Conservation (phyloP, 2,329 filamentous ascomycete species). For the Aspergillus sp. region DNA sequence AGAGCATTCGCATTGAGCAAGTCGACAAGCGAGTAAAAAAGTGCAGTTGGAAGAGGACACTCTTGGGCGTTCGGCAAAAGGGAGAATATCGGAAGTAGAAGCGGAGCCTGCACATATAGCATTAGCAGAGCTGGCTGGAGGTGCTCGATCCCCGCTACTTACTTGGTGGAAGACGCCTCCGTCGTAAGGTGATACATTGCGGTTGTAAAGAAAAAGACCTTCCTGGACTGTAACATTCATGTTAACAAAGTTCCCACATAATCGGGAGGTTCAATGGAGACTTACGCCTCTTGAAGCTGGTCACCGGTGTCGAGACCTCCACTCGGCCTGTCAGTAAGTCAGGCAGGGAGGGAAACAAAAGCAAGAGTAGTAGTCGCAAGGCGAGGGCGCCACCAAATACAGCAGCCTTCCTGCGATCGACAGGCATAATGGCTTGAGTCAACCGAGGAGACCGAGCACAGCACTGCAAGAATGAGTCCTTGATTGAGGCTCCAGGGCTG, state of each 20-base stretch:
- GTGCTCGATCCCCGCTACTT: constrained; percentile 5
- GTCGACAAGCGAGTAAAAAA: constrained; percentile 81
- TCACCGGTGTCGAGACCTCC: constrained; percentile 94
- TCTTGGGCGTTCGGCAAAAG: constrained; percentile 70
- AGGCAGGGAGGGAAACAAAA: constrained; percentile 78
- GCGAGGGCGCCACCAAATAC: constrained; percentile 75
- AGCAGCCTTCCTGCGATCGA: constrained; percentile 60
- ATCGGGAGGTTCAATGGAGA: constrained; percentile 10
- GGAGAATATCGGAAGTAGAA: constrained; percentile 88
- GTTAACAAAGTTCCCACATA: background rate
- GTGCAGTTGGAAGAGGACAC: constrained; percentile 70
- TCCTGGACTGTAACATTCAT: constrained; percentile 70
- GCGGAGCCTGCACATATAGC: constrained; percentile 63
- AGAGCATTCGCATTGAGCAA: constrained; percentile 79
- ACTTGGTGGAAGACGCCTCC: constrained; percentile 78
- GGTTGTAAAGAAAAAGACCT: constrained; percentile 91
- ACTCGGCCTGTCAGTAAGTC: constrained; percentile 85
- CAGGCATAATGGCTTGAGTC: constrained; percentile 43
- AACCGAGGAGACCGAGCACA: constrained; percentile 8
- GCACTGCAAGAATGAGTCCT: background rate
- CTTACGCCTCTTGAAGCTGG: constrained; percentile 95
- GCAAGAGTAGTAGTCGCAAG: constrained; percentile 76
- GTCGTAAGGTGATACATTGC: constrained; percentile 96
- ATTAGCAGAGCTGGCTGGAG: constrained; percentile 1
- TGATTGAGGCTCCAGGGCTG: background rate